Evolutionary conservation across 257 asterid species (phyloP).

Genomic region (Hygrophila difformis): DNA sequence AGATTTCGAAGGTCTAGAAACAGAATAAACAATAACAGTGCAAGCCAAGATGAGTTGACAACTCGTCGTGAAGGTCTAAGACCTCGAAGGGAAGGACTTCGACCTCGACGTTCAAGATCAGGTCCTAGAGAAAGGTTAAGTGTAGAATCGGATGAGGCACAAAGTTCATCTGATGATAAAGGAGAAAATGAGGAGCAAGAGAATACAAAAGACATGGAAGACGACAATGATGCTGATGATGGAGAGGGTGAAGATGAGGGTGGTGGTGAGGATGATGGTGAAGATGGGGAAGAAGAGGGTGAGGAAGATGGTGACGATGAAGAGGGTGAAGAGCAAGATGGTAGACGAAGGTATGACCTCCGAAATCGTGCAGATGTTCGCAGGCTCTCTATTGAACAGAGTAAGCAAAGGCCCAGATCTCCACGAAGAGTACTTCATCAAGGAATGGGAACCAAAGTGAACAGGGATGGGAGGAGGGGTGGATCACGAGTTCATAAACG

Average conservation of each 20-base stretch:
- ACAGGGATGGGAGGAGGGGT: conserved; percentile 83
- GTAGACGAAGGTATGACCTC: conserved; percentile 87
- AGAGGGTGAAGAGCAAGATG: conserved; percentile 92
- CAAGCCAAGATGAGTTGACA: conserved; percentile 68
- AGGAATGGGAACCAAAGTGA: conserved; percentile 81
- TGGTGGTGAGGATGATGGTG: conserved; percentile 47
- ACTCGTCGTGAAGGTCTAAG: conserved; percentile 87
- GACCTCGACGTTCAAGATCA: conserved; percentile 54
- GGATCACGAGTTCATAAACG: conserved; percentile 90
- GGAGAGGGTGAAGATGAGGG: conserved; percentile 37
- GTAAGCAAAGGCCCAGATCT: conserved; percentile 78
- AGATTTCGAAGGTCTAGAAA: conserved; percentile 59
- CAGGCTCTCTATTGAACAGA: conserved; percentile 62
- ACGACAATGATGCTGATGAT: conserved; percentile 35
- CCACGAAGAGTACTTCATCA: conserved; percentile 94
- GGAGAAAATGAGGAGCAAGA: conserved; percentile 44
- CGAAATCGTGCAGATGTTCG: conserved; percentile 92
- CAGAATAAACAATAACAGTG: conserved; percentile 42
- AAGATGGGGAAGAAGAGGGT: conserved; percentile 57
- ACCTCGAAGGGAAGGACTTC: conserved; percentile 84
- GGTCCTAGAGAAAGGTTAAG: conserved; percentile 46
- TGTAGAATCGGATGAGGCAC: conserved; percentile 64
- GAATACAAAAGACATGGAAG: conserved; percentile 45
- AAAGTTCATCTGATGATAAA: conserved; percentile 59
- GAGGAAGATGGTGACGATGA: conserved; percentile 72